Evolutionary conservation across 768 basidiomycete species (phyloP).

Genomic region (Suillus plorans): DNA sequence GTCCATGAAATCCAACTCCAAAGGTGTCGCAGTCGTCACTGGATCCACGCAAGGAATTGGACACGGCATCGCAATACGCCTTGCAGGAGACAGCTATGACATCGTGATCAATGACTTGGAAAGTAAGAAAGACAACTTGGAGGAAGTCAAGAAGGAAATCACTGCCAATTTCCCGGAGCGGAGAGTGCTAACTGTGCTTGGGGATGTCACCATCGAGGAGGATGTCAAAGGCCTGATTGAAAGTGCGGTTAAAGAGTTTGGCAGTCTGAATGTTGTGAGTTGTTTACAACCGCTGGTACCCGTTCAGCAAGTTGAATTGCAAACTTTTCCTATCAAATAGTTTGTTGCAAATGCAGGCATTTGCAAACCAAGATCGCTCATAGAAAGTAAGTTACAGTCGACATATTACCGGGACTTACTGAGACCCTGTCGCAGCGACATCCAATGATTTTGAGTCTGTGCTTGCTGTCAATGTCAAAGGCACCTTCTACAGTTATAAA

Average conservation of each 20-base stretch:
- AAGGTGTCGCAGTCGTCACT: conserved; percentile 32
- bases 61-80: conserved; percentile 32
- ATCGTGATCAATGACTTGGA: conserved; percentile 36
- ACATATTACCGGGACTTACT: not conserved
- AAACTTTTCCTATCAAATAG: not conserved
- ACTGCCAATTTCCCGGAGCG: conserved; percentile 6
- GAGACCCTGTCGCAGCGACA: conserved; percentile 22
- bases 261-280: conserved; percentile 35
- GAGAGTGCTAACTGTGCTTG: conserved; percentile 14
- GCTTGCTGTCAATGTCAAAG: conserved; percentile 39
- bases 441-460: conserved; percentile 33
- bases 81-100: conserved; percentile 37
- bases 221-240: conserved; percentile 33
- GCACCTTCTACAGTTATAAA: conserved; percentile 42
- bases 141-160: conserved; percentile 18
- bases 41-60: conserved; percentile 35
- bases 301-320: not conserved
- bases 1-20: conserved; percentile 9
- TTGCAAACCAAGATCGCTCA: conserved; percentile 1
- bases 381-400: conserved; percentile 18
- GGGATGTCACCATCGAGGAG: conserved; percentile 28
- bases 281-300: not conserved
- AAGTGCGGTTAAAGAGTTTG: conserved; percentile 22
- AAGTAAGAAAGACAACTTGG: conserved; percentile 18
- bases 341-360: conserved; percentile 27